Conservation (phyloP, 1,284 basidiomycete species). For the Heterobasidion annosum region DNA sequence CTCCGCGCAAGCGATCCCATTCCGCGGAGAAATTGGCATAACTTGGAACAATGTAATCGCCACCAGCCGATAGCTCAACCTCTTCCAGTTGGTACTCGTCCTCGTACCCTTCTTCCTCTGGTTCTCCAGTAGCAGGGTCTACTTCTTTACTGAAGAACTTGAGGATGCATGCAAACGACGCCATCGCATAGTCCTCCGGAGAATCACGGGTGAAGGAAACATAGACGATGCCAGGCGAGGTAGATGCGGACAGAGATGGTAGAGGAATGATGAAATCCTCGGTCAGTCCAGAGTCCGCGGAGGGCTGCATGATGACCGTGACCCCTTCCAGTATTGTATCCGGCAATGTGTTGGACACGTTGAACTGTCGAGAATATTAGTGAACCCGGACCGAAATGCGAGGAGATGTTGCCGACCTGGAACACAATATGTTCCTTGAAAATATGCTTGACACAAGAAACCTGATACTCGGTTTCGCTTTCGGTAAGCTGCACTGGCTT, state of each 20-base stretch:
- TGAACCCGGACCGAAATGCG: constrained; percentile 1
- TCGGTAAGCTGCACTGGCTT: constrained; percentile 87
- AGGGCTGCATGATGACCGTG: constrained; percentile 86
- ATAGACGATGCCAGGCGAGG: constrained; percentile 80
- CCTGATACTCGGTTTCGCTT: constrained; percentile 97
- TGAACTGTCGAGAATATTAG: constrained; percentile 54
- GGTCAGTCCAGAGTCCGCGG: constrained; percentile 66
- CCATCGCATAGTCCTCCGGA: constrained; percentile 72
- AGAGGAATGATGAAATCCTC: constrained; percentile 96
- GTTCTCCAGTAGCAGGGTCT: constrained; percentile 93
- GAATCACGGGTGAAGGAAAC: constrained; percentile 87
- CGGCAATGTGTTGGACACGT: constrained; percentile 97
- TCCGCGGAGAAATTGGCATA: constrained; percentile 89
- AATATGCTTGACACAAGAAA: constrained; percentile 93
- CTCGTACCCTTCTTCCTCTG: constrained; percentile 97
- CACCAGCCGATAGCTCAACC: constrained; percentile 78
- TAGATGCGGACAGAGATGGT: constrained; percentile 56
- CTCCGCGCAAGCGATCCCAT: constrained; percentile 86
- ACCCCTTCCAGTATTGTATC: constrained; percentile 96
- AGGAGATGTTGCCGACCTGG: constrained; percentile 49
- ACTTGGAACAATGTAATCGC: constrained; percentile 90
- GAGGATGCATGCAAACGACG: constrained; percentile 89
- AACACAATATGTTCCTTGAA: constrained; percentile 96
- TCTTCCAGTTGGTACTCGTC: constrained; percentile 99
- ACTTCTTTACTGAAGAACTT: constrained; percentile 98